A percentile compares a stretch with the other conserved stretches of the same genome.
Evolutionary conservation across 2,329 filamentous ascomycete genomes (phyloP).

Genomic region (Coniochaeta sp.): DNA sequence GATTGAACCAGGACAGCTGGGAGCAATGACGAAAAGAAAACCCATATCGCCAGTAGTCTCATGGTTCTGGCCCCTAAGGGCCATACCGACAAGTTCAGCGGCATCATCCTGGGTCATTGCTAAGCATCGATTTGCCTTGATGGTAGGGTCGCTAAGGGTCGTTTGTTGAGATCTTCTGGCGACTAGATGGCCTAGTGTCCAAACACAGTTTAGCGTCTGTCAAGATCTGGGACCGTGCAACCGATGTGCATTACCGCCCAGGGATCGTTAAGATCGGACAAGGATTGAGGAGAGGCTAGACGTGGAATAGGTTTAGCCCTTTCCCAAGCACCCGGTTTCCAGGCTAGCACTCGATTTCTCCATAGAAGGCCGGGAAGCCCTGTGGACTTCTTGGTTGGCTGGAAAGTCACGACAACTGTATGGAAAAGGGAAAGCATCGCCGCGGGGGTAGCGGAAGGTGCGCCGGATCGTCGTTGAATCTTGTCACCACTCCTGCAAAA

Average conservation of each 20-base stretch:
- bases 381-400: not conserved
- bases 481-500: not conserved
- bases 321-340: not conserved
- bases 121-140: not conserved
- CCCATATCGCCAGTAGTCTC: not conserved
- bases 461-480: not conserved
- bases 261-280: not conserved
- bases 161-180: not conserved
- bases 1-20: not conserved
- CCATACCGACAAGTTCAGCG: not conserved
- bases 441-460: not conserved
- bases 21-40: not conserved
- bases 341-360: too few species aligned
- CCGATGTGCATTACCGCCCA: not conserved
- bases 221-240: not conserved
- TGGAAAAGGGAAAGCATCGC: not conserved
- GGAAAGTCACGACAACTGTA: not conserved
- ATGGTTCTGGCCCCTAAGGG: not conserved
- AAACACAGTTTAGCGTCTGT: not conserved
- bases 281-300: not conserved
- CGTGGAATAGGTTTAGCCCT: not conserved
- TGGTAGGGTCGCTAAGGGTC: not conserved
- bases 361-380: too few species aligned
- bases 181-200: not conserved
- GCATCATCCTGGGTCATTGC: not conserved